Evolutionary conservation across 768 basidiomycete species (phyloP), one percentile per base, ranked within the genome.

Genomic region (Rhodocollybia butyracea): DNA sequence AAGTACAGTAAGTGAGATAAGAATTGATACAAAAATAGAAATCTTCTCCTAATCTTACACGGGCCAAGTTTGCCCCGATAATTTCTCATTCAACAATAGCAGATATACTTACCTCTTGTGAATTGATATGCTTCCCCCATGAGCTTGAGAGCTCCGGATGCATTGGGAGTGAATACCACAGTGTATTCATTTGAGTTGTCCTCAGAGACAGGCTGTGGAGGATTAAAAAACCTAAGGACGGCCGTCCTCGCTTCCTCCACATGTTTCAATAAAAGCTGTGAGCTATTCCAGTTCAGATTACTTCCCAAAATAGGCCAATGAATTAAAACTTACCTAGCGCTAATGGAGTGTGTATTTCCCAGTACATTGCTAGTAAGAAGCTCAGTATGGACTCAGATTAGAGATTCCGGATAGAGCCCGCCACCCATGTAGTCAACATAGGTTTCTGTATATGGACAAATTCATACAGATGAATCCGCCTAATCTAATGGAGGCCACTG

Each of bases 351-450:
- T 1, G 91, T 91, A 66, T 93, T 92, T 1, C 90, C 91, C 56
- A 93, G 78, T 41, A 92, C 76, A 63, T 70, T 82, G 48, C 71
- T 73, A 38, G 76, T 81, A 30, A 93, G 78, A 64, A 91, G 89
- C 47, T 82, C 80, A 36, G 83, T 76, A 60, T 91, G 88, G 8
- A 83, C 80, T 36, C 77, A 78, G 56, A 92, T 80, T 29, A 93
- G 81, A 61, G 84, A 86, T 61, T 89, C 86, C 11, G 91, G 91
- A 59, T 89, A 90, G 31, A 92, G 73, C 0, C 88, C 80, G 22
- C 88, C 89, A 29, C 91, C 91, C 88, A 92, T 92, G 60, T 88
- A 92, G 63, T 93, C 91, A 57, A 91, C 85, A 56, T 92, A 92
- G 8, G 85, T 86, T 72, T 91, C 88, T 5, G 82, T 82, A n/a